These are phyloP conservation scores for Scheffersomyces illinoinensis DNA, from an alignment of 1,139 yeast species.

Conservation along the genomic window DNA sequence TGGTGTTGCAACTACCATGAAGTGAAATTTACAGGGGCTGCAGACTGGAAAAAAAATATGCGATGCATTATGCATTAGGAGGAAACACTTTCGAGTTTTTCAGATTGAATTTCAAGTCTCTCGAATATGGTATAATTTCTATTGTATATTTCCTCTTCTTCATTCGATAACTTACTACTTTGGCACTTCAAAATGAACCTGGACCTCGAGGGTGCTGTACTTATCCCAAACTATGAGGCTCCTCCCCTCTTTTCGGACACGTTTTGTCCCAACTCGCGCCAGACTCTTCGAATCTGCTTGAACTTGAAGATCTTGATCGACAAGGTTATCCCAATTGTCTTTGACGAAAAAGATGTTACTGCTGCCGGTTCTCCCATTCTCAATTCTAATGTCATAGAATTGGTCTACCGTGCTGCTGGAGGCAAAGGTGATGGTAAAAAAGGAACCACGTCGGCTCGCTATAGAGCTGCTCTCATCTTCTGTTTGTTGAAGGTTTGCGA, in stretches of 20 bases:
- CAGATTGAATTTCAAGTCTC: not conserved
- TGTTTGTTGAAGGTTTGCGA: conserved; percentile 71
- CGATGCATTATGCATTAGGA: not conserved
- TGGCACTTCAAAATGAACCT: not conserved
- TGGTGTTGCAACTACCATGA: not conserved
- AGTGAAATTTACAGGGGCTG: not conserved
- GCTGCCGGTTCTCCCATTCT: conserved; percentile 64
- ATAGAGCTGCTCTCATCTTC: conserved; percentile 68
- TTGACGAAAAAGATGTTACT: conserved; percentile 50
- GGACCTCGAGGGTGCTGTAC: conserved; percentile 2
- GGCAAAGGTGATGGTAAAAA: conserved; percentile 65
- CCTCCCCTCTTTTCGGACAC: conserved; percentile 8
- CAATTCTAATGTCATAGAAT: conserved; percentile 55
- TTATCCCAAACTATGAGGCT: conserved; percentile 1
- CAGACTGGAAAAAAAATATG: not conserved
- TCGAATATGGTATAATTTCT: not conserved
- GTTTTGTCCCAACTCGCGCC: conserved; percentile 62
- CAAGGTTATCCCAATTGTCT: conserved; percentile 64
- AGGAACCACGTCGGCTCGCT: conserved; percentile 60
- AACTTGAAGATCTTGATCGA: conserved; percentile 76
- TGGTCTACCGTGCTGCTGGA: conserved; percentile 77
- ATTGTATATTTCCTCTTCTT: not conserved
- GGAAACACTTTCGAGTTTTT: not conserved
- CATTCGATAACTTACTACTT: not conserved
- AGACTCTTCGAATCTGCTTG: conserved; percentile 69